Conservation (phyloP, 495 filamentous ascomycete species). For the Durotheca rogersii region DNA sequence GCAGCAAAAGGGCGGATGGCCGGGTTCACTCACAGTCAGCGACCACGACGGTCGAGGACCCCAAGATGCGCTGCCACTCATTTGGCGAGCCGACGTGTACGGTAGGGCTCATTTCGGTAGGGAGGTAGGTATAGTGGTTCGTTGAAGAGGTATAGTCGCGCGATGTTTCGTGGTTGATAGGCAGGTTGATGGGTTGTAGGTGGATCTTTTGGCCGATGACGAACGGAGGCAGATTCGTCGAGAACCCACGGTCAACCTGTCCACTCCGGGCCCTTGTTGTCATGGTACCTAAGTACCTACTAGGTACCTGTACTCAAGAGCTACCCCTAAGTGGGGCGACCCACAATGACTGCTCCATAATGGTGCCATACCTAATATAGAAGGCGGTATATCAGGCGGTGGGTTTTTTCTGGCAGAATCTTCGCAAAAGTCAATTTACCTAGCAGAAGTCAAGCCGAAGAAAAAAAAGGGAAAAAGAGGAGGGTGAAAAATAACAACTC, state of each 20-base stretch:
- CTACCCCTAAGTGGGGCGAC: too few relatives aligned
- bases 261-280: constrained; percentile 23
- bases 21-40: constrained; percentile 54
- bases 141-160: not conserved
- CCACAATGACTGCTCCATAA: too few relatives aligned
- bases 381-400: constrained; percentile 21
- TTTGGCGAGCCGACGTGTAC: constrained; percentile 42
- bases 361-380: not conserved
- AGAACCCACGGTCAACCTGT: constrained; percentile 30
- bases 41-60: constrained; percentile 46
- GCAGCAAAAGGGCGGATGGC: constrained; percentile 4
- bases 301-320: too few relatives aligned
- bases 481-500: too few relatives aligned
- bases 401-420: constrained; percentile 34
- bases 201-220: constrained; percentile 19
- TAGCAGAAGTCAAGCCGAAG: too few relatives aligned
- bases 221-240: not conserved
- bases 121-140: constrained; percentile 1
- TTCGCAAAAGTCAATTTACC: constrained; percentile 9
- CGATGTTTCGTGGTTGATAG: constrained; percentile 12
- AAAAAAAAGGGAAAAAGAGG: too few relatives aligned
- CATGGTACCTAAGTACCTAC: constrained; percentile 1
- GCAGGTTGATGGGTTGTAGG: constrained; percentile 10
- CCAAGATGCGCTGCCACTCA: constrained; percentile 47
- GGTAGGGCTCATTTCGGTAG: constrained; percentile 22